A percentile compares a stretch with the other conserved stretches of the same genome.
Conservation (phyloP, 1,284 basidiomycete species). For the Heterobasidion annosum region DNA sequence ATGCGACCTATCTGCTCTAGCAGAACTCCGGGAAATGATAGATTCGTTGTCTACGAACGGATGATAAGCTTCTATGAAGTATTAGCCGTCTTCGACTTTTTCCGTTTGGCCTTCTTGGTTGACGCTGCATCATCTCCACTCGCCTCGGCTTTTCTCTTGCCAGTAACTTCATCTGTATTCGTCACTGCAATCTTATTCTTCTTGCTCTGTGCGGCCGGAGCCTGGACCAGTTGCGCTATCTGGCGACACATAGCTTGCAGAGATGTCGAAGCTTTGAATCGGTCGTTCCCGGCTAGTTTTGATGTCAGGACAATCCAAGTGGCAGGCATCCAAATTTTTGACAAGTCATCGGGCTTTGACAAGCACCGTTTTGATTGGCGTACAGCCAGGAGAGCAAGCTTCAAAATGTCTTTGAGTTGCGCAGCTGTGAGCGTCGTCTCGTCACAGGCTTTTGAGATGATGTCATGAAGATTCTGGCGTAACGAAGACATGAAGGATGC, state of each 20-base stretch:
- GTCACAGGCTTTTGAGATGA: constrained; percentile 44
- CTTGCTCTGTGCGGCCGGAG: constrained; percentile 5
- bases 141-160: constrained; percentile 34
- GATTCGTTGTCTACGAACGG: constrained; percentile 1
- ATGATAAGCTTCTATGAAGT: neutral
- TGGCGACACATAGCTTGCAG: constrained; percentile 43
- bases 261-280: constrained; percentile 34
- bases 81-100: neutral
- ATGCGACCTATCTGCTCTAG: neutral
- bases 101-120: constrained; percentile 8
- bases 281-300: constrained; percentile 27
- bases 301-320: constrained; percentile 29
- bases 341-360: constrained; percentile 17
- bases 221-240: constrained; percentile 21
- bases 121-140: neutral
- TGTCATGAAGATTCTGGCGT: constrained; percentile 39
- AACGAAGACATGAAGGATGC: constrained; percentile 22
- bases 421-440: constrained; percentile 45
- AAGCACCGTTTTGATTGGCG: constrained; percentile 52
- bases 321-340: constrained; percentile 33
- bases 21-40: neutral
- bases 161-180: constrained; percentile 7
- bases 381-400: constrained; percentile 57
- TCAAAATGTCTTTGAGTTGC: constrained; percentile 76
- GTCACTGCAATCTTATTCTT: constrained; percentile 4